phyloP scores from a whole-genome alignment of 306 rosid genomes.

The Cicer arietinum region DNA sequence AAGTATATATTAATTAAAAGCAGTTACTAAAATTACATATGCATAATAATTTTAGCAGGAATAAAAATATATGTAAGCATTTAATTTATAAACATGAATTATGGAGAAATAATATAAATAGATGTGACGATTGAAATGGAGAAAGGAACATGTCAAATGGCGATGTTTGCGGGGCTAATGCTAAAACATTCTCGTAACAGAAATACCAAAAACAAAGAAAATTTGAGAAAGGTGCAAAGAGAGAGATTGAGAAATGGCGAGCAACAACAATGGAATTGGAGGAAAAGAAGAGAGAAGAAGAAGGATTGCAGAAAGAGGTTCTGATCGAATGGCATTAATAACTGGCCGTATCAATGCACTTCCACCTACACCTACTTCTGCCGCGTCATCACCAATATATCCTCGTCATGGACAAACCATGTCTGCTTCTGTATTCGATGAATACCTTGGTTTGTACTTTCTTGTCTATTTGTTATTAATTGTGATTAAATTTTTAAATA shows the following conservation, averaged over 20 bases:
- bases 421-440: background rate
- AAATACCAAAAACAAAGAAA: slow-evolving; percentile 43
- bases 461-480: too few species aligned
- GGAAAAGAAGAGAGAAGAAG: slow-evolving; percentile 58
- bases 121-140: slow-evolving; percentile 2
- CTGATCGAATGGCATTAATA: slow-evolving; percentile 74
- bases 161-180: slow-evolving; percentile 28
- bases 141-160: slow-evolving; percentile 39
- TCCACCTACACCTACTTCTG: slow-evolving; percentile 50
- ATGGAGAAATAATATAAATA: background rate
- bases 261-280: slow-evolving; percentile 28
- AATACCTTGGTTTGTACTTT: too few species aligned
- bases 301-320: slow-evolving; percentile 59
- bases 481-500: too few species aligned
- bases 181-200: slow-evolving; percentile 39
- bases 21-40: too few species aligned
- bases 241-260: slow-evolving; percentile 51
- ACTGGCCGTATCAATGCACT: slow-evolving; percentile 58
- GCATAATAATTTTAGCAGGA: too few species aligned
- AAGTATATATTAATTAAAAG: too few species aligned
- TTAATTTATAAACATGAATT: too few species aligned
- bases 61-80: too few species aligned
- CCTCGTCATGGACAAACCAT: slow-evolving; percentile 34
- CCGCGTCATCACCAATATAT: slow-evolving; percentile 45
- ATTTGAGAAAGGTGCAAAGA: background rate